Conservation (phyloP, 305 asterid genomes). For the Striga hermonthica region DNA sequence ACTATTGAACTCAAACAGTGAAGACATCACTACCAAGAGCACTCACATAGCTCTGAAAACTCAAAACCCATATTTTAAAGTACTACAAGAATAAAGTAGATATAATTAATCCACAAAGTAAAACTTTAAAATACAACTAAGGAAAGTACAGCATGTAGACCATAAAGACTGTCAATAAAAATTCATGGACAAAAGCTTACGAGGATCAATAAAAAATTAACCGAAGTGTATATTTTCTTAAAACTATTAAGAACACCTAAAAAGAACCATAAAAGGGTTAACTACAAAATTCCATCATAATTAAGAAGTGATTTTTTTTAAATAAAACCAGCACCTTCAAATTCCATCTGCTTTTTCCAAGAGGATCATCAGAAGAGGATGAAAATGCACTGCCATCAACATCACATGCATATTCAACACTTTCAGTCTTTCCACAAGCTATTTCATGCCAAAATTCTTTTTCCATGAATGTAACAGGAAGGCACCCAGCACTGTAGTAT, state of each 20-base stretch:
- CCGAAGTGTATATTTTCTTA: neutral
- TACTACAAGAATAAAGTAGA: neutral
- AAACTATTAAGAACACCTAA: neutral
- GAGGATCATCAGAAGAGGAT: slow-evolving; percentile 73
- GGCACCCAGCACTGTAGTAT: slow-evolving; percentile 80
- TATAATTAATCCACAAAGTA: neutral
- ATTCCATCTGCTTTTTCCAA: slow-evolving; percentile 94
- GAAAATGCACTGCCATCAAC: slow-evolving; percentile 99
- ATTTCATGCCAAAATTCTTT: slow-evolving; percentile 98
- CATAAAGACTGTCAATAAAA: neutral
- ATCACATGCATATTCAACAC: slow-evolving; percentile 99
- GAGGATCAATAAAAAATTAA: neutral
- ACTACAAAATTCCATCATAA: slow-evolving; percentile 19
- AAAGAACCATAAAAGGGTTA: neutral
- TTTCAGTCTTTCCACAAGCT: slow-evolving; percentile 89
- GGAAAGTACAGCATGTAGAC: neutral
- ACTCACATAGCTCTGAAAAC: slow-evolving; percentile 13
- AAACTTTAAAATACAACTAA: neutral
- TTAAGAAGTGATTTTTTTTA: slow-evolving; percentile 13
- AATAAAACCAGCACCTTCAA: slow-evolving; percentile 64
- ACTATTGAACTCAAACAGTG: slow-evolving; percentile 16
- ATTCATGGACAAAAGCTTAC: neutral
- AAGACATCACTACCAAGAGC: slow-evolving; percentile 13
- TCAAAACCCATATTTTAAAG: neutral
- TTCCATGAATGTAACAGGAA: slow-evolving; percentile 79